Percentiles rank a stretch among this genome's conserved stretches.
phyloP scores from a whole-genome alignment of 768 basidiomycete genomes.

The Sarcodon aspratus region DNA sequence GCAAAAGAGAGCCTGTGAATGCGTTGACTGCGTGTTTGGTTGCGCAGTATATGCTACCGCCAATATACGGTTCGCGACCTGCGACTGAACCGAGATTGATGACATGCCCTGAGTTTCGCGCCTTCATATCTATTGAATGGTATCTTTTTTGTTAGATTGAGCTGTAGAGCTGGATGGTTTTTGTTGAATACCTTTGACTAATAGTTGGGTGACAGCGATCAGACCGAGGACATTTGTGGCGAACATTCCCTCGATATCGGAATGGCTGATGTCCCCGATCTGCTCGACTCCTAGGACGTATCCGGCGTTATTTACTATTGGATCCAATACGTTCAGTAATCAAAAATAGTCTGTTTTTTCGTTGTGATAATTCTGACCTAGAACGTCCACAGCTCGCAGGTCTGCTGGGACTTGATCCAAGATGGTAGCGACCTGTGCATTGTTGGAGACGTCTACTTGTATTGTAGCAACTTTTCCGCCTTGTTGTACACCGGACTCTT shows the following conservation, averaged over 20 bases:
- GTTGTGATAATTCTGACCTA: slow-evolving; percentile 38
- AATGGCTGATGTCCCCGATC: slow-evolving; percentile 70
- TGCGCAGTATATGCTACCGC: slow-evolving; percentile 88
- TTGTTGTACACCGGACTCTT: slow-evolving; percentile 54
- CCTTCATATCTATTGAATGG: slow-evolving; percentile 13
- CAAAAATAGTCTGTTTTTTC: not conserved
- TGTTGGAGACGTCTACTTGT: slow-evolving; percentile 74
- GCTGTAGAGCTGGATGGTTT: not conserved
- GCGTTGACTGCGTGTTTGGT: slow-evolving; percentile 83
- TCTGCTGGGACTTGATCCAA: slow-evolving; percentile 62
- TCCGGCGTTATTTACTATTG: slow-evolving; percentile 68
- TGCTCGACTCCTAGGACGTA: slow-evolving; percentile 83
- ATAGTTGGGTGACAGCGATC: slow-evolving; percentile 70
- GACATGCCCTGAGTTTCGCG: slow-evolving; percentile 61
- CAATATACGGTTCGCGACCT: slow-evolving; percentile 60
- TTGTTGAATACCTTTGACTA: slow-evolving; percentile 18
- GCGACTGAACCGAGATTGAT: slow-evolving; percentile 96
- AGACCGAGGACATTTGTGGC: slow-evolving; percentile 63
- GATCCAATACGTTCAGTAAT: not conserved
- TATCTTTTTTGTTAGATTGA: too few species aligned
- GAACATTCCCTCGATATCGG: slow-evolving; percentile 60
- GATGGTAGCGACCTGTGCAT: slow-evolving; percentile 53
- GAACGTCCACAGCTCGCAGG: slow-evolving; percentile 68
- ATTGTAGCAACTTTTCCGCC: slow-evolving; percentile 73
- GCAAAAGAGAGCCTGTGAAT: slow-evolving; percentile 71